Conservation (phyloP, 805 yeast species). For the Saturnispora sanitii region DNA sequence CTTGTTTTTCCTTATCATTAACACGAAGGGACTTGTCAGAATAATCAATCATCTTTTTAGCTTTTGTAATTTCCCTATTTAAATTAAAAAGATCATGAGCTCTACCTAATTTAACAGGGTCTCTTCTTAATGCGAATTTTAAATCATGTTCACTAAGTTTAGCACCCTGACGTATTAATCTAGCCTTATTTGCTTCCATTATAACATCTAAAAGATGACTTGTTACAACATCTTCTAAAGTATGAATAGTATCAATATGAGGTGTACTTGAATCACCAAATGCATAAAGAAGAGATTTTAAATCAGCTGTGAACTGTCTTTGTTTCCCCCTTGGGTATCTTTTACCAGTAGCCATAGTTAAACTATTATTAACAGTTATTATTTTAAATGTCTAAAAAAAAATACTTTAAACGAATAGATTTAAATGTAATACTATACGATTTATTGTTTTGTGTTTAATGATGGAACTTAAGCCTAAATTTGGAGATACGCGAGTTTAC, state of each 20-base stretch:
- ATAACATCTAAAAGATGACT: constrained; percentile 50
- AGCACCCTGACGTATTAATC: constrained; percentile 39
- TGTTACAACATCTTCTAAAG: constrained; percentile 57
- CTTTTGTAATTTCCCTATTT: constrained; percentile 53
- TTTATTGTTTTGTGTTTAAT: not conserved
- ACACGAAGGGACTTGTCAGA: constrained; percentile 36
- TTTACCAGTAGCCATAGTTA: constrained; percentile 13
- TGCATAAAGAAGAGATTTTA: constrained; percentile 54
- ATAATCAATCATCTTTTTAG: constrained; percentile 58
- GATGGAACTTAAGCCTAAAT: not conserved
- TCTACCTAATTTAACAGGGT: constrained; percentile 59
- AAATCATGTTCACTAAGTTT: constrained; percentile 67
- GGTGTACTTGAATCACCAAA: constrained; percentile 69
- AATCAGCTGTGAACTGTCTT: constrained; percentile 30
- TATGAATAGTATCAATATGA: constrained; percentile 51
- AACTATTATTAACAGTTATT: too few relatives aligned
- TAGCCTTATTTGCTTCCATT: constrained; percentile 42
- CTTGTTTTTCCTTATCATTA: constrained; percentile 14
- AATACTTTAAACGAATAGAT: not conserved
- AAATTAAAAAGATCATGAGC: constrained; percentile 51
- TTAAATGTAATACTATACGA: too few relatives aligned
- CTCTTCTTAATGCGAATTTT: constrained; percentile 58
- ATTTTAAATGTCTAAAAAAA: not conserved
- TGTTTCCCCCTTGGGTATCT: constrained; percentile 17
- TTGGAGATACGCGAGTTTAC: constrained; percentile 17